These are phyloP conservation scores for Ceratobasidium sp. DNA, from an alignment of 1,284 basidiomycete genomes.

Conservation along the genomic window DNA sequence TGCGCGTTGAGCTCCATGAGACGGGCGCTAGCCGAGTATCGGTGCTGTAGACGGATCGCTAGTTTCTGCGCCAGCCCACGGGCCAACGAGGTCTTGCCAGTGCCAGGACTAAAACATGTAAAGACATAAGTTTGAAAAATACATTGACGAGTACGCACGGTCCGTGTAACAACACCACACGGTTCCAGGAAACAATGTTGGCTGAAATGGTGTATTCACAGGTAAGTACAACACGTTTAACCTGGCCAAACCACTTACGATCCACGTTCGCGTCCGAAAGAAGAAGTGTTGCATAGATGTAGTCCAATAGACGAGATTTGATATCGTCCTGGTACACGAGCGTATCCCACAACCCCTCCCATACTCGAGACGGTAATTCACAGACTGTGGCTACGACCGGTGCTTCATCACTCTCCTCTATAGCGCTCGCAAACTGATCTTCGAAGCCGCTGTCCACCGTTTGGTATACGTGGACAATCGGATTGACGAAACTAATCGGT, in stretches of 20 bases:
- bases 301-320: slow-evolving; percentile 88
- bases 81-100: slow-evolving; percentile 96
- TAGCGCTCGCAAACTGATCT: slow-evolving; percentile 79
- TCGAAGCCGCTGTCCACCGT: slow-evolving; percentile 73
- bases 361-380: slow-evolving; percentile 81
- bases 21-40: slow-evolving; percentile 68
- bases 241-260: slow-evolving; percentile 61
- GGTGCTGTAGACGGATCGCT: slow-evolving; percentile 85
- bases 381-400: slow-evolving; percentile 78
- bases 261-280: slow-evolving; percentile 91
- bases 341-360: slow-evolving; percentile 87
- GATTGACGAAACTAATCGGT: slow-evolving; percentile 61
- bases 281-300: slow-evolving; percentile 91
- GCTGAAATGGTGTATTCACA: slow-evolving; percentile 57
- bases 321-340: slow-evolving; percentile 91
- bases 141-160: slow-evolving; percentile 58
- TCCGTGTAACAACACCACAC: slow-evolving; percentile 93
- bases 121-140: not conserved
- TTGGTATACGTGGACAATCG: slow-evolving; percentile 90
- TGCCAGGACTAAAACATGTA: slow-evolving; percentile 71
- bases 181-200: slow-evolving; percentile 95
- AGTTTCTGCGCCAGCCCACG: slow-evolving; percentile 96
- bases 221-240: slow-evolving; percentile 11
- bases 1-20: slow-evolving; percentile 98
- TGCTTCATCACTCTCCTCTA: slow-evolving; percentile 78